Conservation (phyloP, 2,329 filamentous ascomycete genomes). For the Magnaporthiopsis poae region DNA sequence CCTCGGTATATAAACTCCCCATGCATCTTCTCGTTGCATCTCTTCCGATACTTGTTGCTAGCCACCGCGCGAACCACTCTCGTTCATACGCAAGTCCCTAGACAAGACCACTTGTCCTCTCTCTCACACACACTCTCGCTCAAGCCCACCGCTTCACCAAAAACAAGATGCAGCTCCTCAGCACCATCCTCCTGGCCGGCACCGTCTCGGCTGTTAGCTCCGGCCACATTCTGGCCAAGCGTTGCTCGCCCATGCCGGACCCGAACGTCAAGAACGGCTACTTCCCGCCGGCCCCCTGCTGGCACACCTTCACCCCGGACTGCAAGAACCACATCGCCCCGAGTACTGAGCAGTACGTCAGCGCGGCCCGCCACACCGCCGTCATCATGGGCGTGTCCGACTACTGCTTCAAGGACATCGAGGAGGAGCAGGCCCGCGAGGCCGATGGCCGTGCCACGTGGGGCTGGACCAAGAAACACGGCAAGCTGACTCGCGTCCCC, state of each 20-base stretch:
- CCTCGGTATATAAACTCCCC: neutral
- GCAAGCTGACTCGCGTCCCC: slow-evolving; percentile 14
- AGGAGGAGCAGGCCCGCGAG: slow-evolving; percentile 17
- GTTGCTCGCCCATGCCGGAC: slow-evolving; percentile 17
- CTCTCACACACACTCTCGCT: neutral
- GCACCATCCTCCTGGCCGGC: neutral
- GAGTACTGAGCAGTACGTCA: slow-evolving; percentile 15
- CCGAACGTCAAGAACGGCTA: slow-evolving; percentile 18
- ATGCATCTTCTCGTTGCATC: neutral
- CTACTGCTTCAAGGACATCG: slow-evolving; percentile 15
- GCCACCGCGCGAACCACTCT: too few relatives aligned
- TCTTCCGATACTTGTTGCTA: neutral
- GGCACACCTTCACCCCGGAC: slow-evolving; percentile 17
- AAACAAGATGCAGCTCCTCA: slow-evolving; percentile 2
- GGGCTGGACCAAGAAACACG: slow-evolving; percentile 16
- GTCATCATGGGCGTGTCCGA: slow-evolving; percentile 16
- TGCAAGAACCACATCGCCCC: slow-evolving; percentile 14
- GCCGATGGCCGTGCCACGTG: slow-evolving; percentile 17
- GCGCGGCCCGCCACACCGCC: slow-evolving; percentile 13
- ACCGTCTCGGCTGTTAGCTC: neutral
- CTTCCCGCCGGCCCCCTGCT: slow-evolving; percentile 19
- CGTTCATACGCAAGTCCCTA: neutral
- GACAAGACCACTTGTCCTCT: neutral
- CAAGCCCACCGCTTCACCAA: too few relatives aligned
- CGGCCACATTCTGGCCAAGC: slow-evolving; percentile 15